Evolutionary conservation across 176 grass and related monocot genomes (phyloP), one percentile per base, ranked within the genome.

Genomic region (Paspalum notatum): DNA sequence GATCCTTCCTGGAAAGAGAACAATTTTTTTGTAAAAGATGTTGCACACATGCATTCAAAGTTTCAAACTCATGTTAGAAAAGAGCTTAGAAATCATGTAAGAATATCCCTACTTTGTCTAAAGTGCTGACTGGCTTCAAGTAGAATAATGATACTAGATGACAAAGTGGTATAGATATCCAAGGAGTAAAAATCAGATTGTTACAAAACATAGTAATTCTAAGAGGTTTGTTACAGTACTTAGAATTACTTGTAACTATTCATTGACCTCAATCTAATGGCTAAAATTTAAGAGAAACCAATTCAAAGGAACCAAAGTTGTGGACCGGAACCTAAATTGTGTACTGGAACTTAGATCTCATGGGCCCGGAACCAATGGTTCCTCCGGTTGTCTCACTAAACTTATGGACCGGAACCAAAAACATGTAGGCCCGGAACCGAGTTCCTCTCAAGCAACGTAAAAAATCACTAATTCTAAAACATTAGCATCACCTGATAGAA

Each of bases 1-100:
- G 95, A 95, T 85, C 95, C 95, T 98, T 98, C 95, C 95, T 98
- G 92, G 66, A 89, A 82, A 83, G 22, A 68, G 70, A 26, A 68
- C 38, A 89, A 42, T 71, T 13, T 72, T 56, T 72, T 53, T 62
- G 39, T 64, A 51, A 59, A 80, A 82, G 18, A 37, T 27, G 15
- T 7, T 77, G 71, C 14, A 20, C 15, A 22, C 49, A 80, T 40
- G 72, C 67, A 56, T 58, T 85, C 64, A 60, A 86, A 90, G 12
- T 53, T 58, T 85, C 64, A 60, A 86, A 90, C 16, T 53, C 38
- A 74, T 51, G 43, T 81, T n/a, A 51, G 10, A 12, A 72, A 83
- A 86, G 22, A 68, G 50, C 48, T 82, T 40, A 82, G 41, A 65
- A 82, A 67, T 49, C 20, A 75, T 27, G 38, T 52, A 76, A 76